Evolutionary conservation across 768 basidiomycete genomes (phyloP).

Genomic region (Leccinum uliginosum): DNA sequence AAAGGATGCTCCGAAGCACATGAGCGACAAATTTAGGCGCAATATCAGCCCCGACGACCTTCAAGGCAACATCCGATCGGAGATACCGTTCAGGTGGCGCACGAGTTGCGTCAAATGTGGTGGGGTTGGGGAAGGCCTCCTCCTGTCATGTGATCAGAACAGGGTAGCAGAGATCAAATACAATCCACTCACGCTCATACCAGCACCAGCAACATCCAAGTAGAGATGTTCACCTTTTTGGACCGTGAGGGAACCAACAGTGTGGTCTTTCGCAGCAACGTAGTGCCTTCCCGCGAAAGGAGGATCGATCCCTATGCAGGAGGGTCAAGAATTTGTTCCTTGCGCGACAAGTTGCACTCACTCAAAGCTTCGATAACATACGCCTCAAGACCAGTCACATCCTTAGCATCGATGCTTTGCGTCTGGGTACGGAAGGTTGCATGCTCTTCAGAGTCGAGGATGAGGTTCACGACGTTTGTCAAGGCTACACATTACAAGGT

Average conservation of each 20-base stretch:
- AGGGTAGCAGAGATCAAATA: background rate
- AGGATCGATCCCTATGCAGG: slow-evolving; percentile 58
- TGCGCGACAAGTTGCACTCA: slow-evolving; percentile 34
- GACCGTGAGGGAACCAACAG: slow-evolving; percentile 39
- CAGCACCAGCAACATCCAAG: slow-evolving; percentile 55
- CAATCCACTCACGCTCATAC: slow-evolving; percentile 46
- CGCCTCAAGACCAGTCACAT: slow-evolving; percentile 43
- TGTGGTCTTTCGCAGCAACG: slow-evolving; percentile 42
- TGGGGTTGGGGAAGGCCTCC: slow-evolving; percentile 48
- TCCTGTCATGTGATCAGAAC: slow-evolving; percentile 32
- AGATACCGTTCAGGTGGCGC: slow-evolving; percentile 42
- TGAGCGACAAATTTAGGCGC: slow-evolving; percentile 57
- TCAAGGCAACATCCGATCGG: slow-evolving; percentile 44
- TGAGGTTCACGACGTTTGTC: slow-evolving; percentile 62
- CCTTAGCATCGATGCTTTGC: slow-evolving; percentile 28
- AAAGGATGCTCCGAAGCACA: slow-evolving; percentile 61
- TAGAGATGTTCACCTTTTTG: slow-evolving; percentile 54
- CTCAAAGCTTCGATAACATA: slow-evolving; percentile 67
- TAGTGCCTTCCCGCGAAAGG: slow-evolving; percentile 68
- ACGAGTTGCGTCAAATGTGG: slow-evolving; percentile 41
- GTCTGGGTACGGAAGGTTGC: slow-evolving; percentile 35
- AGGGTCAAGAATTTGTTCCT: slow-evolving; percentile 1
- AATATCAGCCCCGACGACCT: slow-evolving; percentile 48
- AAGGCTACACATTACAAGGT: slow-evolving; percentile 38
- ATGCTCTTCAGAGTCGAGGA: slow-evolving; percentile 49